phyloP scores from a whole-genome alignment of 2,329 filamentous ascomycete genomes.

The Ascochyta fabae region DNA sequence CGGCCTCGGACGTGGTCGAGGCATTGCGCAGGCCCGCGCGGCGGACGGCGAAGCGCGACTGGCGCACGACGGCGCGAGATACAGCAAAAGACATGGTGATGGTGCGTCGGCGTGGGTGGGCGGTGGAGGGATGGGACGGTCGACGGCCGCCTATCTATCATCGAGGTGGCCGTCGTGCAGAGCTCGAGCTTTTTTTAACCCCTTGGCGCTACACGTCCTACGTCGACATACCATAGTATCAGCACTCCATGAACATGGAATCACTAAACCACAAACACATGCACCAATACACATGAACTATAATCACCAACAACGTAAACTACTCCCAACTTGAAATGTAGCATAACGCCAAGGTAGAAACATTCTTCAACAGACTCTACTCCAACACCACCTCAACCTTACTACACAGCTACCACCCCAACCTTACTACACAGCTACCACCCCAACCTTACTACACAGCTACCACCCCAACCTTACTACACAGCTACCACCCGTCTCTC shows the following conservation, averaged over 20 bases:
- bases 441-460: not conserved
- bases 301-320: no score
- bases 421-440: no score
- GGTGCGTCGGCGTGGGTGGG: conserved; percentile 18
- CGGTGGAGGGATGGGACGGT: conserved; percentile 13
- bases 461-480: not conserved
- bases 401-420: no score
- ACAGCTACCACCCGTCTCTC: conserved; percentile 11
- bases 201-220: conserved; percentile 11
- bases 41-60: conserved; percentile 51
- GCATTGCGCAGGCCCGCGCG: conserved; percentile 56
- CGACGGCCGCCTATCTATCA: conserved; percentile 4
- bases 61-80: conserved; percentile 55
- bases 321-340: no score
- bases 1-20: conserved; percentile 57
- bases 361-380: no score
- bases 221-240: not conserved
- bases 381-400: no score
- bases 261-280: no score
- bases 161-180: not conserved
- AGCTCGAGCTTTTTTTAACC: conserved; percentile 14
- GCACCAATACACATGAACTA: no score
- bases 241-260: not conserved
- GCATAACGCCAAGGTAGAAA: no score
- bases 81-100: conserved; percentile 56